Evolutionary conservation across 2,329 filamentous ascomycete genomes (phyloP).

Genomic region (Dactylella cylindrospora): DNA sequence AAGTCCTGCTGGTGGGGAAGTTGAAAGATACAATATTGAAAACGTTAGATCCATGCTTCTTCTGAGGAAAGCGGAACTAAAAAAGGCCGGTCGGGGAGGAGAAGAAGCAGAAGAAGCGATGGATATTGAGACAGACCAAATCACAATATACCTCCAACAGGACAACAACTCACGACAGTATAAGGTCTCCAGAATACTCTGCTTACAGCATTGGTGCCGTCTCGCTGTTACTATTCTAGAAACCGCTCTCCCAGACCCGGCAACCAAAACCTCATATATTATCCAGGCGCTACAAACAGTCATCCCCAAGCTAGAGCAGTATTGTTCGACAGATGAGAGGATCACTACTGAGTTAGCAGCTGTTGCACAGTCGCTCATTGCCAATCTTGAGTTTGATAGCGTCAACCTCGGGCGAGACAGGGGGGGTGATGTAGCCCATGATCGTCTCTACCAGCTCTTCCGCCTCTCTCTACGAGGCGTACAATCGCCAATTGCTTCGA

Average conservation of each 20-base stretch:
- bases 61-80: conserved; percentile 66
- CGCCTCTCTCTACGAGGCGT: conserved; percentile 80
- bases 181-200: conserved; percentile 60
- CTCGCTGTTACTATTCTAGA: conserved; percentile 81
- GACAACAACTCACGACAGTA: conserved; percentile 53
- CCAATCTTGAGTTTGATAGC: conserved; percentile 52
- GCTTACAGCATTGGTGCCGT: conserved; percentile 81
- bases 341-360: conserved; percentile 55
- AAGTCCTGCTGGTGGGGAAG: conserved; percentile 48
- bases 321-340: conserved; percentile 67
- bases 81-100: conserved; percentile 57
- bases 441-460: conserved; percentile 89
- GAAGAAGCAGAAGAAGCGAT: conserved; percentile 56
- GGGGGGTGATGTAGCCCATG: conserved; percentile 72
- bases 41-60: conserved; percentile 73
- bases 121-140: conserved; percentile 62
- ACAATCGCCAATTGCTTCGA: conserved; percentile 68
- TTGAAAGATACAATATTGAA: conserved; percentile 65
- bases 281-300: conserved; percentile 84
- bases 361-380: conserved; percentile 48
- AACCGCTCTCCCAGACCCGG: conserved; percentile 74
- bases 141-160: conserved; percentile 66
- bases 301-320: conserved; percentile 79
- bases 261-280: conserved; percentile 73
- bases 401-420: conserved; percentile 53